Conservation (phyloP, 208 protist species). For the Acanthamoeba divionensis region DNA sequence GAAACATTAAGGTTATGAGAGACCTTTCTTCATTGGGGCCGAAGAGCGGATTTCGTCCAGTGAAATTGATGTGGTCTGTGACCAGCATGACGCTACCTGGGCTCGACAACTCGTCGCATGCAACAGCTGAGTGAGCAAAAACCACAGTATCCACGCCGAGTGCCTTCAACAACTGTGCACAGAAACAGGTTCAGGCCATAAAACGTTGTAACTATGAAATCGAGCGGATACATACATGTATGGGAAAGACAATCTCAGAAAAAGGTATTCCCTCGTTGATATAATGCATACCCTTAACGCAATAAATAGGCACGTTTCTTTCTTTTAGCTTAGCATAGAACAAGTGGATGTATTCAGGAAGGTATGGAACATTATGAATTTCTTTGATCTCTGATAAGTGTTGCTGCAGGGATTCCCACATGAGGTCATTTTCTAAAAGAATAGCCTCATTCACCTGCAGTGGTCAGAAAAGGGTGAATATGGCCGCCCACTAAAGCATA, state of each 20-base stretch:
- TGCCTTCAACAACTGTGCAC: background rate
- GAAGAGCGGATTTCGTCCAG: conserved; percentile 55
- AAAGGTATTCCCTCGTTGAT: conserved; percentile 11
- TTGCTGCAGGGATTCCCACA: background rate
- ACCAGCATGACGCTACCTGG: background rate
- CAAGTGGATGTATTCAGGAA: background rate
- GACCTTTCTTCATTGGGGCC: conserved; percentile 54
- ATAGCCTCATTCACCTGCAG: too few species aligned
- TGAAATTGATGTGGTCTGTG: conserved; percentile 51
- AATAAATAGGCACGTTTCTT: background rate
- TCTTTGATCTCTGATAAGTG: background rate
- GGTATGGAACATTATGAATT: background rate
- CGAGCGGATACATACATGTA: background rate
- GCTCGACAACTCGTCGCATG: background rate
- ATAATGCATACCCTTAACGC: background rate
- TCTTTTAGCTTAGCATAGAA: background rate
- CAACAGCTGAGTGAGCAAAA: background rate
- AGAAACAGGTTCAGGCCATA: background rate
- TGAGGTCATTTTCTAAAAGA: background rate
- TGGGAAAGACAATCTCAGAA: background rate
- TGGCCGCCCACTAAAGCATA: background rate
- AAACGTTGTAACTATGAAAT: background rate
- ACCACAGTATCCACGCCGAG: background rate
- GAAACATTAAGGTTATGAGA: background rate
- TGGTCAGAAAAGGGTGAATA: too few species aligned